A percentile compares a stretch with the other conserved stretches of the same genome.
Evolutionary conservation across 2,329 filamentous ascomycete genomes (phyloP).

Genomic region (Aureobasidium sp.): DNA sequence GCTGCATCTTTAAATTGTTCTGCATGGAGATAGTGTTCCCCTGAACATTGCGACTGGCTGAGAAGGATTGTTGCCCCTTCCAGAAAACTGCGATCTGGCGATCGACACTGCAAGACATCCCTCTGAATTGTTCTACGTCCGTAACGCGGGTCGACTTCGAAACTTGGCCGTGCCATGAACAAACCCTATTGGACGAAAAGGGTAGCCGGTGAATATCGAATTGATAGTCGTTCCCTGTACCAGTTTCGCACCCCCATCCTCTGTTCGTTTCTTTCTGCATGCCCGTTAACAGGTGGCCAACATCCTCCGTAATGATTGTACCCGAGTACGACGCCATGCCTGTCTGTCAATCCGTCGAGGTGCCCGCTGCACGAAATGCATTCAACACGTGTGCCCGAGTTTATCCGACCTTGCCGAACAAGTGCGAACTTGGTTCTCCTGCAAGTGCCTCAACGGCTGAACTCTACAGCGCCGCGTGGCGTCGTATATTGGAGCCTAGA

Average conservation of each 20-base stretch:
- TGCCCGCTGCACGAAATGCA: background rate
- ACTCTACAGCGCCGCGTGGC: background rate
- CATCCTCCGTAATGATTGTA: background rate
- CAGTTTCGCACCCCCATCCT: background rate
- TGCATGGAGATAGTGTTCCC: background rate
- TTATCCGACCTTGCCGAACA: background rate
- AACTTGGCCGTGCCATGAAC: too few species aligned
- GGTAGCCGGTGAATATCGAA: constrained; percentile 9
- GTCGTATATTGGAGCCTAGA: constrained; percentile 8
- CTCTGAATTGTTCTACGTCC: background rate
- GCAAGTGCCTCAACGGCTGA: constrained; percentile 6
- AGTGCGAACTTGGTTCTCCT: constrained; percentile 10
- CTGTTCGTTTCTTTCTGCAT: background rate
- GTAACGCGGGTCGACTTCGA: constrained; percentile 1
- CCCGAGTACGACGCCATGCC: background rate
- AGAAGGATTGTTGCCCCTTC: constrained; percentile 2
- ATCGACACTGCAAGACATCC: constrained; percentile 12
- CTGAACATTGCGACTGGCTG: background rate
- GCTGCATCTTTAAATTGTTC: background rate
- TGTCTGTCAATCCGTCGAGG: background rate
- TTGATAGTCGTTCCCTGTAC: constrained; percentile 10
- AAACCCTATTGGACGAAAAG: background rate
- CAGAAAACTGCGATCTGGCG: background rate
- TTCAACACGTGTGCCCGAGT: background rate
- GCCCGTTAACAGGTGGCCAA: too few species aligned